Percentiles rank a stretch among this genome's conserved stretches.
Evolutionary conservation across 2,329 filamentous ascomycete species (phyloP).

Genomic region (Phoma sp.): DNA sequence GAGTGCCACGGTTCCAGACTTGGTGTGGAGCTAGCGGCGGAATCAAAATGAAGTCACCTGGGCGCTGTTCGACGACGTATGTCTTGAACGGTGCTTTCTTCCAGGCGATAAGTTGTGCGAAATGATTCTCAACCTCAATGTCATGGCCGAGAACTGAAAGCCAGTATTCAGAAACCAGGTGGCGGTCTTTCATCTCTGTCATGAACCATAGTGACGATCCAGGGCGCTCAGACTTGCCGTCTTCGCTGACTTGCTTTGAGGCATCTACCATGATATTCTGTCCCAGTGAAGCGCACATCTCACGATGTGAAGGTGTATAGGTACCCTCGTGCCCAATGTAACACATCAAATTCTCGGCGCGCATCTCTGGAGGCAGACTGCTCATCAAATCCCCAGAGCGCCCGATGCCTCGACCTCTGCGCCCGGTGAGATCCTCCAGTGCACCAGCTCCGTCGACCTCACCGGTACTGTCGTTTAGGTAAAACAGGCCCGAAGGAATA

Average conservation of each 20-base stretch:
- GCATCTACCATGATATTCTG: constrained; percentile 99
- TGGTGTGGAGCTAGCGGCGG: constrained; percentile 94
- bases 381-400: constrained; percentile 94
- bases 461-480: constrained; percentile 81
- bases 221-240: constrained; percentile 73
- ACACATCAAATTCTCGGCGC: constrained; percentile 96
- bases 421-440: constrained; percentile 54
- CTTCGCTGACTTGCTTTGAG: constrained; percentile 67
- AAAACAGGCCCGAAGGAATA: constrained; percentile 84
- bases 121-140: constrained; percentile 95
- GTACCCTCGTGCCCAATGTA: constrained; percentile 98
- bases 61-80: constrained; percentile 88
- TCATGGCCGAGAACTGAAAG: constrained; percentile 92
- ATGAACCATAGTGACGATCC: constrained; percentile 98
- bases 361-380: constrained; percentile 82
- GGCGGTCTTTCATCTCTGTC: constrained; percentile 93
- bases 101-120: constrained; percentile 94
- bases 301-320: constrained; percentile 91
- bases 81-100: constrained; percentile 92
- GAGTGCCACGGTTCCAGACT: constrained; percentile 95
- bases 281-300: constrained; percentile 96
- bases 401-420: constrained; percentile 65
- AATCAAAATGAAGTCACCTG: constrained; percentile 91
- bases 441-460: constrained; percentile 63
- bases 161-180: constrained; percentile 92